A percentile compares a stretch with the other conserved stretches of the same genome.
Evolutionary conservation across 2,329 filamentous ascomycete species (phyloP).

Genomic region (Shiraia sp.): DNA sequence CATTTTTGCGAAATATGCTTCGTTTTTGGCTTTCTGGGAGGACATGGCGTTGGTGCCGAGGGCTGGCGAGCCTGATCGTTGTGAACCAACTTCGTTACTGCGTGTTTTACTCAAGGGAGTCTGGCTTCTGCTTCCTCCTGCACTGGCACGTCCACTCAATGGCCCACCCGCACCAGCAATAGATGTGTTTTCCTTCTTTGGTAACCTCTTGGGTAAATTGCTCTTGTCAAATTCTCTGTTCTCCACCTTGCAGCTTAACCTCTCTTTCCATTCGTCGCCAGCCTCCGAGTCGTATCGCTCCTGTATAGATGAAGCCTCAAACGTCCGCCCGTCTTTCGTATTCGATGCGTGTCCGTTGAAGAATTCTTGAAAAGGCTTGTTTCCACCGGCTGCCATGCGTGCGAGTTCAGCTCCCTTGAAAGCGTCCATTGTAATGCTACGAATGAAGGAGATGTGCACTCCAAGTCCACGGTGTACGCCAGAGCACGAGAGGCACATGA

Average conservation of each 20-base stretch:
- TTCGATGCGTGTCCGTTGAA: constrained; percentile 66
- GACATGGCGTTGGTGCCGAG: constrained; percentile 45
- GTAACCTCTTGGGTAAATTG: constrained; percentile 56
- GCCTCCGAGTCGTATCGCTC: constrained; percentile 88
- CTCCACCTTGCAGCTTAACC: constrained; percentile 84
- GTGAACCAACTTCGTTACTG: constrained; percentile 32
- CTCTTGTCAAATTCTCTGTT: constrained; percentile 81
- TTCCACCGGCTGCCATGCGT: constrained; percentile 91
- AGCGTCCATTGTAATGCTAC: constrained; percentile 97
- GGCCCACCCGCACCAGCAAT: constrained; percentile 28
- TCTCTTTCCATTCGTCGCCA: constrained; percentile 94
- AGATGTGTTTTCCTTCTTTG: constrained; percentile 37
- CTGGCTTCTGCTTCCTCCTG: constrained; percentile 42
- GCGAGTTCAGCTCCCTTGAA: constrained; percentile 93
- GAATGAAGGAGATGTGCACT: constrained; percentile 97
- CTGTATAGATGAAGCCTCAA: constrained; percentile 86
- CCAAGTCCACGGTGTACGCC: constrained; percentile 93
- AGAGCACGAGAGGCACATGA: constrained; percentile 96
- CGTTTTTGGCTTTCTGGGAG: constrained; percentile 66
- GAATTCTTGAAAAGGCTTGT: constrained; percentile 83
- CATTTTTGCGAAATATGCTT: constrained; percentile 86
- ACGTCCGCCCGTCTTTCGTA: constrained; percentile 55
- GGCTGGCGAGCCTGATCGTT: constrained; percentile 43
- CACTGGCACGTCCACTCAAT: constrained; percentile 39
- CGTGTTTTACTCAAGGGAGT: constrained; percentile 45